Conservation (phyloP, 495 filamentous ascomycete species). For the Tuber melanosporum region DNA sequence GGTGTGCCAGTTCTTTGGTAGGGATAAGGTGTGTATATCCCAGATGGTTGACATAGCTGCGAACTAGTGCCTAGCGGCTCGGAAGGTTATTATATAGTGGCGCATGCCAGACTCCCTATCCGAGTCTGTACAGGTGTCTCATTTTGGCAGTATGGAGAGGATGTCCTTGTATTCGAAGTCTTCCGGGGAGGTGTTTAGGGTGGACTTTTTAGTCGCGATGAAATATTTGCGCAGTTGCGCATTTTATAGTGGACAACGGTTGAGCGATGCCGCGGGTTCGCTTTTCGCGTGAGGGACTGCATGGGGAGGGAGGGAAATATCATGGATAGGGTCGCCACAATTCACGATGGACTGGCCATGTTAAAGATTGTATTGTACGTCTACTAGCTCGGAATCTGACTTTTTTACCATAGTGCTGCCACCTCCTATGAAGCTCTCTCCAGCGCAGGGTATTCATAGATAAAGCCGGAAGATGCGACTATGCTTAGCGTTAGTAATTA, state of each 20-base stretch:
- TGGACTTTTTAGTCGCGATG: constrained; percentile 25
- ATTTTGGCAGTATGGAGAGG: constrained; percentile 70
- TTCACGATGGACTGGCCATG: neutral
- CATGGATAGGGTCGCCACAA: neutral
- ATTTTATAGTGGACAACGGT: neutral
- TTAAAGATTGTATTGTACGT: constrained; percentile 56
- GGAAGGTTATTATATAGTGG: constrained; percentile 88
- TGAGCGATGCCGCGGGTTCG: neutral
- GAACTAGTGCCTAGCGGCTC: constrained; percentile 77
- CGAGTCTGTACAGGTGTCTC: constrained; percentile 55
- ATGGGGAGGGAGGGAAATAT: constrained; percentile 10
- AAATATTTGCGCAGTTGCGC: constrained; percentile 12
- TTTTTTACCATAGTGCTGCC: constrained; percentile 1
- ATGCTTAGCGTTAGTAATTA: constrained; percentile 75
- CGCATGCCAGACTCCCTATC: constrained; percentile 65
- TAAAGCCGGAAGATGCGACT: constrained; percentile 75
- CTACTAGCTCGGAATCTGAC: constrained; percentile 47
- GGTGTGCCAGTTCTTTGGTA: constrained; percentile 42
- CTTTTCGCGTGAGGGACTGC: neutral
- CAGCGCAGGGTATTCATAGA: constrained; percentile 69
- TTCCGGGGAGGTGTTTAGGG: constrained; percentile 24
- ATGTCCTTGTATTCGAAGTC: constrained; percentile 55
- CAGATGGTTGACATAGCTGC: constrained; percentile 53
- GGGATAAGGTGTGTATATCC: constrained; percentile 51
- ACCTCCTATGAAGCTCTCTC: constrained; percentile 46